Percentiles rank a stretch among this genome's conserved stretches.
phyloP scores from a whole-genome alignment of 2,329 filamentous ascomycete species.

The Ilyonectria robusta region DNA sequence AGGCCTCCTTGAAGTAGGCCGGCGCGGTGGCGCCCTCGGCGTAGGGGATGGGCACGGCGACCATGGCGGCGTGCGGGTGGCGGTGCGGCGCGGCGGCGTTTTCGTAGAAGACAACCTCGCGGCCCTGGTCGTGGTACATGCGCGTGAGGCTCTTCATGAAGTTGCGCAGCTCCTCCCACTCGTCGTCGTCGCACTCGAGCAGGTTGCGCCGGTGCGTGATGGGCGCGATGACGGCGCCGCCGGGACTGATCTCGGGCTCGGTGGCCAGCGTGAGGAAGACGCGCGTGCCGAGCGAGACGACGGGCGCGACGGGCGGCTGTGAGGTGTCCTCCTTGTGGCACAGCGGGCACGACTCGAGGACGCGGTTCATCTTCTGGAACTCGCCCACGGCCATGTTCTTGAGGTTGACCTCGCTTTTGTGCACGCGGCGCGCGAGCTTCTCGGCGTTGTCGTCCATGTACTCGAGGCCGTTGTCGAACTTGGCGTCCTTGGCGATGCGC shows the following conservation, averaged over 20 bases:
- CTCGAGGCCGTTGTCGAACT: constrained; percentile 92
- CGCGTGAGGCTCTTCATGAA: constrained; percentile 98
- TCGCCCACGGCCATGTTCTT: constrained; percentile 90
- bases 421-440: constrained; percentile 88
- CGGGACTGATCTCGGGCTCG: constrained; percentile 86
- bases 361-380: constrained; percentile 89
- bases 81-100: constrained; percentile 88
- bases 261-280: constrained; percentile 92
- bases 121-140: constrained; percentile 94
- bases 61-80: constrained; percentile 87
- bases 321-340: constrained; percentile 91
- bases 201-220: constrained; percentile 90
- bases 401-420: constrained; percentile 89
- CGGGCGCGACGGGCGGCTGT: constrained; percentile 82
- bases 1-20: constrained; percentile 95
- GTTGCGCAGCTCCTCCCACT: constrained; percentile 99
- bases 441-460: constrained; percentile 98
- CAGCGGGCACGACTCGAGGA: constrained; percentile 89
- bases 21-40: constrained; percentile 92
- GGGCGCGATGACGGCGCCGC: constrained; percentile 90
- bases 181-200: constrained; percentile 98
- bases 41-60: constrained; percentile 89
- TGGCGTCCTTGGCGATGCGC: constrained; percentile 91
- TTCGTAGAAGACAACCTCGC: constrained; percentile 96
- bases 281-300: constrained; percentile 88